A percentile compares a stretch with the other conserved stretches of the same genome.
phyloP scores from a whole-genome alignment of 179 eudicot genomes.

The Spinacia oleracea region DNA sequence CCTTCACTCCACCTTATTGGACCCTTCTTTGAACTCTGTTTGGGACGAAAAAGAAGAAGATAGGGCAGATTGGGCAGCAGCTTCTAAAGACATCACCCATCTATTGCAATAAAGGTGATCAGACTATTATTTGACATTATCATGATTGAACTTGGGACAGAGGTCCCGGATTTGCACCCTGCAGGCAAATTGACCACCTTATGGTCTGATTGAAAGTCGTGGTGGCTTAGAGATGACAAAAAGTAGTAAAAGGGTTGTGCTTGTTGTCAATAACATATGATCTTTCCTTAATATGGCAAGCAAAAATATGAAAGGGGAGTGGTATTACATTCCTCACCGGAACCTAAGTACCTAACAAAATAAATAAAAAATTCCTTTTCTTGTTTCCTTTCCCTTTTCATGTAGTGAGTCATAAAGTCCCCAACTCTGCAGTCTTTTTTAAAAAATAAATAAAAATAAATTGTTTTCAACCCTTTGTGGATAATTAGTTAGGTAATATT shows the following conservation, averaged over 20 bases:
- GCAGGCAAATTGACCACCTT: background rate
- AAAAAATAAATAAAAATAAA: too few relatives aligned
- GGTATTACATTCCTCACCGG: background rate
- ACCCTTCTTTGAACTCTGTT: background rate
- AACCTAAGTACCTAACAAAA: background rate
- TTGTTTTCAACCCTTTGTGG: too few relatives aligned
- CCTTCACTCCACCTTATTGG: background rate
- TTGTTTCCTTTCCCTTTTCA: background rate
- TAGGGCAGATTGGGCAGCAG: background rate
- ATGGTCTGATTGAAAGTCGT: background rate
- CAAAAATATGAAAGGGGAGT: background rate
- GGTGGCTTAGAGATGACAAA: background rate
- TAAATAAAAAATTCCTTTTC: background rate
- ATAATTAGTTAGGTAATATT: too few relatives aligned
- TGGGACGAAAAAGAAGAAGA: background rate
- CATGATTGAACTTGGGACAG: background rate
- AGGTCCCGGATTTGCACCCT: background rate
- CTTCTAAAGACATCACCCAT: background rate
- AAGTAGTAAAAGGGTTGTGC: background rate
- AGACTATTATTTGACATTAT: background rate
- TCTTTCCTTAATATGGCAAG: background rate
- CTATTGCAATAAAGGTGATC: background rate
- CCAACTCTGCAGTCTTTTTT: background rate
- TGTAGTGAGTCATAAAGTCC: background rate
- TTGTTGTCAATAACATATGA: background rate